Evolutionary conservation across 2,329 filamentous ascomycete species (phyloP).

Genomic region (Cladosporium austrohemisphaericum): DNA sequence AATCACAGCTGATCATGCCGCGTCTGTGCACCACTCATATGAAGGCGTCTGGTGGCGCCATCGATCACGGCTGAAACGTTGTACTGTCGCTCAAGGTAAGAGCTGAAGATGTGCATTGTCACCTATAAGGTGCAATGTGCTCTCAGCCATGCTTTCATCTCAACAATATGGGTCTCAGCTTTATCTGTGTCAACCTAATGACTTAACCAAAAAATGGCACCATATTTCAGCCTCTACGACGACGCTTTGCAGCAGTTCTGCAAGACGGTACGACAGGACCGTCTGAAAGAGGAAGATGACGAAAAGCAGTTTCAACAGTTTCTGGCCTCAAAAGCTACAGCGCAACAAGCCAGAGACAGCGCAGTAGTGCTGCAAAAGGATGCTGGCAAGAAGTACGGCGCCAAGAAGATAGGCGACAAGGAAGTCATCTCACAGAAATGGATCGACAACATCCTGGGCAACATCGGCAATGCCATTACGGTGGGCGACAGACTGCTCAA

Average conservation of each 20-base stretch:
- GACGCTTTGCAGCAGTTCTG: constrained; percentile 8
- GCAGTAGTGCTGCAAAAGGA: constrained; percentile 6
- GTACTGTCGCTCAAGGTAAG: too few relatives aligned
- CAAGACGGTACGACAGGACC: not conserved
- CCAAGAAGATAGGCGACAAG: constrained; percentile 15
- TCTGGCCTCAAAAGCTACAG: constrained; percentile 5
- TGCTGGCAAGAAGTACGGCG: constrained; percentile 16
- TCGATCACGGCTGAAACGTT: too few relatives aligned
- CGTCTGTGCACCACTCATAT: too few relatives aligned
- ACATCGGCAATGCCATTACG: constrained; percentile 19
- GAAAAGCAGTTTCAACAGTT: constrained; percentile 13
- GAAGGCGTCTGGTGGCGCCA: too few relatives aligned
- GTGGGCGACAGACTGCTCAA: constrained; percentile 20
- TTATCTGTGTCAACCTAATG: too few relatives aligned
- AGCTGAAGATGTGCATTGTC: too few relatives aligned
- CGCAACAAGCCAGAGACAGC: constrained; percentile 2
- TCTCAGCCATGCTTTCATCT: too few relatives aligned
- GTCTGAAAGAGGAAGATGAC: constrained; percentile 12
- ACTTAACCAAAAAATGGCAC: not conserved
- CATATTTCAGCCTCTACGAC: constrained; percentile 4
- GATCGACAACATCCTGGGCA: constrained; percentile 18
- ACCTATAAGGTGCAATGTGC: too few relatives aligned
- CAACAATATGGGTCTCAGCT: too few relatives aligned
- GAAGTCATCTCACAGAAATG: constrained; percentile 15
- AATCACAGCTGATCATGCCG: too few relatives aligned